Evolutionary conservation across 371 early-diverging fungal genomes (phyloP).

Genomic region (Circinella minor): DNA sequence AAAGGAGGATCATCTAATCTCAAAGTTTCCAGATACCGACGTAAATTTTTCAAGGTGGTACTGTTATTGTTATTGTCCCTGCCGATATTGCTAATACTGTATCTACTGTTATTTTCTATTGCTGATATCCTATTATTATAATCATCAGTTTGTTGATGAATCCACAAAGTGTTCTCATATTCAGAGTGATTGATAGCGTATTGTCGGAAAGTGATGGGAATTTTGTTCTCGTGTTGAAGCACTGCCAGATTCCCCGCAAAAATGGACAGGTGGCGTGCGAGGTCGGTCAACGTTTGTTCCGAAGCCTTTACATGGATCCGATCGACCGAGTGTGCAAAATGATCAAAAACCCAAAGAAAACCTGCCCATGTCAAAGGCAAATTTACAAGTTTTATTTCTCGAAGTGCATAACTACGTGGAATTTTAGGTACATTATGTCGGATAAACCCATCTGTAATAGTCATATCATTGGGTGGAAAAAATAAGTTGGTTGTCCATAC

Average conservation of each 20-base stretch:
- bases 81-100: too few relatives aligned
- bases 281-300: conserved; percentile 14
- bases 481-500: conserved; percentile 40
- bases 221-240: conserved; percentile 40
- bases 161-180: conserved; percentile 17
- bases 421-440: conserved; percentile 33
- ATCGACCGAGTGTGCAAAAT: conserved; percentile 49
- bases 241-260: conserved; percentile 47
- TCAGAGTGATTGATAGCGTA: conserved; percentile 38
- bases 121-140: too few relatives aligned
- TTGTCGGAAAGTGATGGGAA: conserved; percentile 49
- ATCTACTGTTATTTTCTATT: too few relatives aligned
- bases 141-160: too few relatives aligned
- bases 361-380: conserved; percentile 43
- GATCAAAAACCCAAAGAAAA: conserved; percentile 46
- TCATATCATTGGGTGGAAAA: conserved; percentile 32
- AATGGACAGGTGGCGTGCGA: conserved; percentile 35
- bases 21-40: conserved; percentile 18
- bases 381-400: conserved; percentile 31
- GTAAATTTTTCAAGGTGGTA: conserved; percentile 23
- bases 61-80: neutral
- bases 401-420: conserved; percentile 43
- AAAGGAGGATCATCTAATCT: conserved; percentile 51
- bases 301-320: conserved; percentile 29
- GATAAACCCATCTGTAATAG: conserved; percentile 43